A percentile compares a stretch with the other conserved stretches of the same genome.
Conservation (phyloP, 2,329 filamentous ascomycete genomes). For the Epichloe aotearoae region DNA sequence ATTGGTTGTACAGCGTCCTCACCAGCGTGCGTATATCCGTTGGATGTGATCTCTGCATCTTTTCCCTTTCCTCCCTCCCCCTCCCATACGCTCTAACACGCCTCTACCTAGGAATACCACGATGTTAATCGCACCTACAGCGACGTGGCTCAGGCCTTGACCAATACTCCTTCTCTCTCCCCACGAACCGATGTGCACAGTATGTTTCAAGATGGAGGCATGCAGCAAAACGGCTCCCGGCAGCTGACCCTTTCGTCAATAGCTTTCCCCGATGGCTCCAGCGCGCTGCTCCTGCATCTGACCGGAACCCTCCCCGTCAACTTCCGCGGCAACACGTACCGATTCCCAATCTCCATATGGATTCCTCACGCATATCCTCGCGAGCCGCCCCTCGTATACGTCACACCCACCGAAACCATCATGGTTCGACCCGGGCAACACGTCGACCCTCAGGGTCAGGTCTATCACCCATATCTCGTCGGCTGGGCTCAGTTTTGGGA, state of each 20-base stretch:
- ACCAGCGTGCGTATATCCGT: conserved; percentile 45
- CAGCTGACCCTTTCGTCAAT: conserved; percentile 7
- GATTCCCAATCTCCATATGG: conserved; percentile 89
- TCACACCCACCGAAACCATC: conserved; percentile 82
- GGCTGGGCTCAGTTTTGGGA: conserved; percentile 85
- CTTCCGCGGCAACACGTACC: conserved; percentile 80
- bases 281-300: conserved; percentile 75
- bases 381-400: conserved; percentile 78
- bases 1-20: conserved; percentile 89
- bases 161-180: conserved; percentile 64
- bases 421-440: conserved; percentile 83
- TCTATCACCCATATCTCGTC: conserved; percentile 92
- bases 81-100: neutral
- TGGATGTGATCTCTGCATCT: neutral
- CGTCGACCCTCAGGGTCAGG: conserved; percentile 80
- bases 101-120: conserved; percentile 61
- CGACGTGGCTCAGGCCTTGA: conserved; percentile 73
- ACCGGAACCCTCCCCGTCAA: conserved; percentile 80
- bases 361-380: conserved; percentile 80
- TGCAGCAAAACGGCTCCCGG: conserved; percentile 3
- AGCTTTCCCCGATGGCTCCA: conserved; percentile 83
- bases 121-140: conserved; percentile 88
- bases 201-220: conserved; percentile 28
- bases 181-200: conserved; percentile 93
- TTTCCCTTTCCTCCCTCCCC: neutral